Evolutionary conservation across 257 asterid genomes (phyloP), one percentile per base, ranked within the genome.

Genomic region (Nicotiana obtusifolia): DNA sequence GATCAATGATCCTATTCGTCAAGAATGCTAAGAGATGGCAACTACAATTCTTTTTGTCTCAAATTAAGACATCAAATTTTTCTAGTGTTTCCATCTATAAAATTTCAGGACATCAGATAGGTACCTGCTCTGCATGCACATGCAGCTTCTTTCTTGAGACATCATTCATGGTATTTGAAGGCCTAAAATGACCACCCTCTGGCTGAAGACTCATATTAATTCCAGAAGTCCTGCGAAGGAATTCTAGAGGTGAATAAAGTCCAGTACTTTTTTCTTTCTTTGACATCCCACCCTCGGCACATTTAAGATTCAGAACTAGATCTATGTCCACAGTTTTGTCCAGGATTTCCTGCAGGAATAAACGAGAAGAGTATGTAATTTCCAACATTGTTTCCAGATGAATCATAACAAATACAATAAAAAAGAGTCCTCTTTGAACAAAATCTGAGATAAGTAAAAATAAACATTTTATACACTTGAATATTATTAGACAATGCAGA

Each of bases 301-400:
- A 84, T 85, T 90, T 94, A 15, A 95, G 93, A 88, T 95, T 95
- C 87, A 95, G 87, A 67, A 95, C 99, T 80, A 95, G 81, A 78
- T 95, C 98, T 78, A 95, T 86, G 16, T 94, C 97, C 59, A 95
- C 90, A 83, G 90, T 85, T 87, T 89, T 87, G 85, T 94, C 99
- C 56, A 95, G 87, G 84, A 91, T 91, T 84, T 95, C 97, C 99
- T 95, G 95, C 22, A 81, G 81, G 35, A 4, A 73, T 30, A 80
- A 81, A 49, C 73, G 66, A 76, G 80, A 44, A 68, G 41, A 35
- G 56, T 5, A 47, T 17, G 47, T 76, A 22, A 71, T 44, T 68
- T 44, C 20, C 78, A 41, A 41, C 78, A 71, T 49, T 20, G 1
- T 33, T 47, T 47, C 79, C 30, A 41, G 35, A 41, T 71, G 54